Evolutionary conservation across 1,284 basidiomycete genomes (phyloP), one percentile per base, ranked within the genome.

Genomic region (Pisolithus thermaeus): DNA sequence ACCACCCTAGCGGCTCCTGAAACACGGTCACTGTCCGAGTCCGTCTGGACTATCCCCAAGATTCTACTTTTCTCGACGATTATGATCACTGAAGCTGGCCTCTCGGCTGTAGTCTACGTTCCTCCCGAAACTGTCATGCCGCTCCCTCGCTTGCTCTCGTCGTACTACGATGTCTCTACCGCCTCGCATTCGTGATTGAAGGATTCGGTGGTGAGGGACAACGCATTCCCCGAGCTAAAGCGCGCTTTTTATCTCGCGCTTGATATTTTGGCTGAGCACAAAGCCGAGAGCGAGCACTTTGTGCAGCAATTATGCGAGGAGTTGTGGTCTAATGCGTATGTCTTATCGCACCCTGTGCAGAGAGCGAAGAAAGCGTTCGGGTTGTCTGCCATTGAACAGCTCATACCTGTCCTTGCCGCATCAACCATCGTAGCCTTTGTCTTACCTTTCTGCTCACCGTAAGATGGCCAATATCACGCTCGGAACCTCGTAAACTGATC

Each of bases 161-260:
- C 9, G 71, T 75, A 3, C 67, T 90, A 0, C 72, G 74, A 28
- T 77, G 75, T 0, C 71, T 88, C 9, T 78, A 75, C 14, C 77
- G 81, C 58, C 69, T 88, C n/a, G 78, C 86, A 0, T 86, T 86
- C 58, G 76, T 88, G 36, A 77, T 89, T 7, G 78, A 83, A 2
- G 78, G 85, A 58, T 89, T 89, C 58, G 87, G 87, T 3, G 86
- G 87, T 7, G 77, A 78, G 2, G 69, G 69, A 14, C 8, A 69
- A 72, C 20, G 76, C 80, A 1, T 84, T 90, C 58, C 62, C 73
- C 18, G 84, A 89, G 62, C 70, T 90, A 32, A 83, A 84, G 58
- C 79, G 78, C 59, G 77, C 74, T 1, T 87, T 87, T 57, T 90
- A 87, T 65, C 75, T 82, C 40, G 82, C 85, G 3, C 68, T 90